Base-by-base conservation (phyloP, 140 eudicot species). In the Flaveria floridana region DNA sequence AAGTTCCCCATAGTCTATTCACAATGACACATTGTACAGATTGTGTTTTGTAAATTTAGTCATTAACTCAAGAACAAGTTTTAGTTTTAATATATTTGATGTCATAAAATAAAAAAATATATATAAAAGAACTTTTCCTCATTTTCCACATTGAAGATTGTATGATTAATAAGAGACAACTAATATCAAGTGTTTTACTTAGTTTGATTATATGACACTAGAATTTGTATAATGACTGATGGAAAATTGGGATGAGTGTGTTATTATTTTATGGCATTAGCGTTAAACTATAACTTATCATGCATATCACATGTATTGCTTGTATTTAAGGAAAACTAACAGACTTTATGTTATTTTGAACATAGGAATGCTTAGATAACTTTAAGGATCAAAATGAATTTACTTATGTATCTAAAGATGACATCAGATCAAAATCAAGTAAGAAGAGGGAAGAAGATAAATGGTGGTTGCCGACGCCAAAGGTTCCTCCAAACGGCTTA, bases 391-490 rank as follows among this genome's bases (percentile, higher is more conserved):
- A 83, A 73, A 75, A 80, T 47, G 96, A 89, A 79, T 89, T 89
- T 65, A 79, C 81, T 6, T 89, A 89, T 46, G 70, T 18, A 28
- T 75, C 87, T 19, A 81, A 87, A 55, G 86, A 87, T 34, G 84
- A 82, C 1, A 85, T 64, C 1, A 68, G 76, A 70, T 47, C 83
- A 23, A 78, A 82, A 80, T 83, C 78, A 69, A 80, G 68, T 15
- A 74, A 58, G 74, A 79, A 74, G 47, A 87, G 90, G 23, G 84
- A 86, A 28, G 88, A 82, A 7, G 90, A 89, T 20, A 85, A 89
- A 78, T 89, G 96, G 96, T 89, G 96, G 96, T 76, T 87, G 71
- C 89, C 96, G 11, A 83, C 89, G 48, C 87, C 90, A 58, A 83
- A 89, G 70, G 88, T 89, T 74, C 92, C 96, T 2, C 76, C 83